Evolutionary conservation across 257 asterid genomes (phyloP), one percentile per base, ranked within the genome.

Genomic region (Jasminum sambac): DNA sequence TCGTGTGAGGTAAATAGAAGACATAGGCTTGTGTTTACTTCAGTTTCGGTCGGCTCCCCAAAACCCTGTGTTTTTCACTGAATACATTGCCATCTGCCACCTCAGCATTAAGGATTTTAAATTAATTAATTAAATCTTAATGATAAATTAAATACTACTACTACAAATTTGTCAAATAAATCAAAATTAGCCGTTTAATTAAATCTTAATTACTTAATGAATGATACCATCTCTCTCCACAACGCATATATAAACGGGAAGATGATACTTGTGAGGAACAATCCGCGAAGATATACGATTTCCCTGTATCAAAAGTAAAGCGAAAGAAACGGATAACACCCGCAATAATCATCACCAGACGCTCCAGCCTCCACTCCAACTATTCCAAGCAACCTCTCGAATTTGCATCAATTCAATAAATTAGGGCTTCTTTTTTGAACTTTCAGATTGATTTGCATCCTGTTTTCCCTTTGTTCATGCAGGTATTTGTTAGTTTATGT

Each of bases 311-410:
- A 55, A 55, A 55, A 55, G 62, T 55, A 76, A 83, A 77, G 79
- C 79, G 58, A 71, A 72, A 75, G 66, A 46, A 50, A 71, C 16
- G 42, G 57, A 44, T 30, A 30, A 30, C 36, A 30, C 36, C 36
- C 48, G 50, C 41, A 52, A 64, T 77, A 57, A 70, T 73, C 78
- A 84, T 78, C 80, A 78, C 76, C 66, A 70, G 76, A 79, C 84
- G 83, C 86, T 74, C 83, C 30, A 71, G 79, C 70, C 4, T 30
- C 86, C 30, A 68, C 79, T 70, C 81, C 83, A 73, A 55, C 78
- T 81, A 76, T 77, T 72, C 73, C 66, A 79, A 81, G 83, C 86
- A 82, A 82, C 79, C 86, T 73, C 75, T 17, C 77, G 26, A 72
- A 52, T 26, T 57, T 66, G 65, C 44, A 44, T 55, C 26, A 48